These are phyloP conservation scores for Cairneyella variabilis DNA, from an alignment of 495 filamentous ascomycete genomes.

Conservation along the genomic window DNA sequence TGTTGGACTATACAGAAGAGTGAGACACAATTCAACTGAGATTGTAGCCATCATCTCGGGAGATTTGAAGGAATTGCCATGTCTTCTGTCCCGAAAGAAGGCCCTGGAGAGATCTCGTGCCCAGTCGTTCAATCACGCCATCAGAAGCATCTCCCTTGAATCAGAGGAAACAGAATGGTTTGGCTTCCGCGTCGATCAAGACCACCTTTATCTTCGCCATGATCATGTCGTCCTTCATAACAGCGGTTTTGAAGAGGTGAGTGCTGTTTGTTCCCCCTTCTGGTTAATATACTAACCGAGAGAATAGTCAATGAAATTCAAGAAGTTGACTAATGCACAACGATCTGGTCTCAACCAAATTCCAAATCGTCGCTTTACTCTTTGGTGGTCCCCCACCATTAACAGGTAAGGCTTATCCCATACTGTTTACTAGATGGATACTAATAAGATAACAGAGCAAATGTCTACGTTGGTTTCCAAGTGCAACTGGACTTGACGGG, in stretches of 20 bases:
- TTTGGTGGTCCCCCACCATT: conserved; percentile 70
- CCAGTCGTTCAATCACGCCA: background rate
- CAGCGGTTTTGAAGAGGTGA: conserved; percentile 69
- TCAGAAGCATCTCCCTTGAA: background rate
- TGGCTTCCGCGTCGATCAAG: background rate
- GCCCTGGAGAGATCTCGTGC: background rate
- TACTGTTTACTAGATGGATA: background rate
- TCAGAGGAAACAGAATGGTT: background rate
- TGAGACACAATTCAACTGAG: background rate
- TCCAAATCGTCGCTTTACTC: conserved; percentile 96
- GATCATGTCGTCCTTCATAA: conserved; percentile 36
- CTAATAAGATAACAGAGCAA: too few species aligned
- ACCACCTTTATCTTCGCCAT: background rate
- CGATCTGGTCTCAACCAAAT: conserved; percentile 99
- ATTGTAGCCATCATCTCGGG: background rate
- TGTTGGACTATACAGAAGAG: background rate
- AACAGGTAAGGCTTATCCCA: conserved; percentile 3
- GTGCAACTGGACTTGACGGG: conserved; percentile 98
- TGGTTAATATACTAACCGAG: too few species aligned
- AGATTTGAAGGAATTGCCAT: background rate
- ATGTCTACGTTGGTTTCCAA: conserved; percentile 89
- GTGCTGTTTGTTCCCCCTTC: too few species aligned
- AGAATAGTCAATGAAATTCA: conserved; percentile 93
- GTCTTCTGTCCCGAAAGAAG: background rate
- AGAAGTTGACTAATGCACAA: conserved; percentile 98